Base-by-base conservation (phyloP, 129 eudicot species). In the Saussurea involucrata region DNA sequence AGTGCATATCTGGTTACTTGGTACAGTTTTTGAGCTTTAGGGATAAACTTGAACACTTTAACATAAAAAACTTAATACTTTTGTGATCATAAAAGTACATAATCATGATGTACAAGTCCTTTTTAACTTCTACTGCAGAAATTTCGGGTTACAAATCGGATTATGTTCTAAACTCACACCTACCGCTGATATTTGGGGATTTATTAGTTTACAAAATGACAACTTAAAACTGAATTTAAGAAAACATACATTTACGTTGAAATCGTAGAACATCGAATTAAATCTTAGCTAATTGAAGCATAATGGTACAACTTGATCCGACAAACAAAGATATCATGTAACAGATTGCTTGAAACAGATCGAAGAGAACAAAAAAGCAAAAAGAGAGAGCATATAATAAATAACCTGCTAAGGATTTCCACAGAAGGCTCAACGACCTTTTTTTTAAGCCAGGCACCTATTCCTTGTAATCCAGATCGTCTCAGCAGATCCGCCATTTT, bases 371-470 rank as follows among this genome's bases (percentile, higher is more conserved):
- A 8, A 4, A 34, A 6, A 57, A 8, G 69, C 17, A 66, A 12
- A 66, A 53, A 40, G 27, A 9, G 25, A n/a, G 15, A 18, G 31
- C 33, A 12, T 17, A 71, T 2, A 9, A n/a, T 18, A 67, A 9
- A n/a, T 18, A 67, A 93, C 98, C 97, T 89, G 78, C 86, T 88
- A 63, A 94, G 87, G 75, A 94, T 94, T 17, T 80, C 87, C 70
- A 90, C 73, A 87, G 91, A 92, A 34, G 98, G 97, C n/a, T 94
- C 97, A 70, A 85, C 85, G 77, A 91, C 58, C 76, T 80, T 86
- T 21, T 29, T 80, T 9, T 74, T 79, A 44, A 85, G 29, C 98
- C 98, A 94, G 11, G 88, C 78, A 58, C 61, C 87, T 24, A 89
- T 36, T 29, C 84, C 87, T 67, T 74, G 84, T 18, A 72, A 77